Evolutionary conservation across 257 asterid species (phyloP).

Genomic region (Cynanchum wilfordii): DNA sequence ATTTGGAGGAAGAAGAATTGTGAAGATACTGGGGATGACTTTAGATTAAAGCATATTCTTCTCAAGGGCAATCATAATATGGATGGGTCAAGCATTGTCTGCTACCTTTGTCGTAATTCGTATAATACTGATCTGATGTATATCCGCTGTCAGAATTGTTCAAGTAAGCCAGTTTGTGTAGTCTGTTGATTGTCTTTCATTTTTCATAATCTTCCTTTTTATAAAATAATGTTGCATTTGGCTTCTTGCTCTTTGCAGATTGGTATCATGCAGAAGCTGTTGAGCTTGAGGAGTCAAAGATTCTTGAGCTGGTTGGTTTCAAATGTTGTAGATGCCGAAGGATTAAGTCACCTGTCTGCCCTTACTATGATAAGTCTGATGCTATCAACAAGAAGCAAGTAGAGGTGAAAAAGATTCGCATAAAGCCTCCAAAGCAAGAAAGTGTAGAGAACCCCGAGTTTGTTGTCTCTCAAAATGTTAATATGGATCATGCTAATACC

Average conservation of each 20-base stretch:
- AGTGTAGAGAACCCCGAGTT: slow-evolving; percentile 23
- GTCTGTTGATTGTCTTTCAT: background rate
- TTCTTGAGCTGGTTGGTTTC: slow-evolving; percentile 48
- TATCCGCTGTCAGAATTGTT: slow-evolving; percentile 63
- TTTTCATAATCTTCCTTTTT: background rate
- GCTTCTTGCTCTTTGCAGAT: slow-evolving; percentile 40
- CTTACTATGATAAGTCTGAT: slow-evolving; percentile 30
- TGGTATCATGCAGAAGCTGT: slow-evolving; percentile 88
- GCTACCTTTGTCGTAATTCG: slow-evolving; percentile 54
- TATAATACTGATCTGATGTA: slow-evolving; percentile 57
- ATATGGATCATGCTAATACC: slow-evolving; percentile 17
- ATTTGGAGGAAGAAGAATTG: slow-evolving; percentile 52
- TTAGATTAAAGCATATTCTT: slow-evolving; percentile 50
- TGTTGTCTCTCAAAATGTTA: slow-evolving; percentile 17
- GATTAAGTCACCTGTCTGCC: slow-evolving; percentile 63
- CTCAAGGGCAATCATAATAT: slow-evolving; percentile 37
- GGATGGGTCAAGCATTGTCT: slow-evolving; percentile 25
- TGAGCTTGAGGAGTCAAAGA: slow-evolving; percentile 57
- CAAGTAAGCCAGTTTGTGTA: slow-evolving; percentile 37
- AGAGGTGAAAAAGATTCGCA: slow-evolving; percentile 29
- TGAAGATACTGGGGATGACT: slow-evolving; percentile 46
- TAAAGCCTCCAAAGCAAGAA: slow-evolving; percentile 32
- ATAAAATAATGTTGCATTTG: slow-evolving; percentile 19
- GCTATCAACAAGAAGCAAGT: slow-evolving; percentile 27
- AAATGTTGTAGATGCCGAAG: slow-evolving; percentile 87